These are phyloP conservation scores for Monosporozyma aerobia DNA, from an alignment of 805 yeast genomes.

Conservation along the genomic window DNA sequence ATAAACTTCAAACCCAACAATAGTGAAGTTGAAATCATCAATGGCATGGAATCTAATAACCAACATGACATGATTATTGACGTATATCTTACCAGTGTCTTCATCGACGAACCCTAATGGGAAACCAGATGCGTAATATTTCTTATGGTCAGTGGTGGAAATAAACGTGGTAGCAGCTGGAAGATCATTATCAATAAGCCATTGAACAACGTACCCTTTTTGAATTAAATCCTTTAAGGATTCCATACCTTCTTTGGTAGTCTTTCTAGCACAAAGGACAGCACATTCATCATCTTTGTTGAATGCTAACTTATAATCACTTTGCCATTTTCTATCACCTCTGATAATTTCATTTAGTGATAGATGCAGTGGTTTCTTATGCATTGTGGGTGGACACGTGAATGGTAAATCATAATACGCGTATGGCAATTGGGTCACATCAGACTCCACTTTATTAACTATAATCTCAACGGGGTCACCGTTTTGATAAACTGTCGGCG, in stretches of 20 bases:
- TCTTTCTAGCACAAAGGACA: constrained; percentile 58
- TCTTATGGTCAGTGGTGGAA: constrained; percentile 45
- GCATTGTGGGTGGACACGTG: constrained; percentile 57
- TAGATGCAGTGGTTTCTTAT: constrained; percentile 51
- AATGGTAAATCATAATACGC: constrained; percentile 72
- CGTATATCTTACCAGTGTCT: constrained; percentile 41
- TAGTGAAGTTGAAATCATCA: constrained; percentile 39
- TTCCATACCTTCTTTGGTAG: constrained; percentile 40
- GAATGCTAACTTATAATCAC: constrained; percentile 58
- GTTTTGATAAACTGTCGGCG: constrained; percentile 30
- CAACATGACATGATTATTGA: constrained; percentile 74
- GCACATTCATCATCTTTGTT: constrained; percentile 59
- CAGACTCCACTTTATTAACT: constrained; percentile 74
- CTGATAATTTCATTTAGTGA: constrained; percentile 69
- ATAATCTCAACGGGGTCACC: constrained; percentile 61
- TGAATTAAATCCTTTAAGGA: constrained; percentile 54
- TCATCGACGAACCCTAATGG: constrained; percentile 65
- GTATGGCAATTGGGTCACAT: constrained; percentile 60
- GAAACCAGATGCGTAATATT: constrained; percentile 80
- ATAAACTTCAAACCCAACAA: constrained; percentile 85
- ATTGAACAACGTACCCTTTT: constrained; percentile 68
- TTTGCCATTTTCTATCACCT: constrained; percentile 73
- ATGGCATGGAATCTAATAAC: constrained; percentile 63
- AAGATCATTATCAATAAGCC: constrained; percentile 66
- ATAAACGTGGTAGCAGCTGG: constrained; percentile 85